Conservation (phyloP, 164 flowering plant genomes). For the Echeveria elegans region DNA sequence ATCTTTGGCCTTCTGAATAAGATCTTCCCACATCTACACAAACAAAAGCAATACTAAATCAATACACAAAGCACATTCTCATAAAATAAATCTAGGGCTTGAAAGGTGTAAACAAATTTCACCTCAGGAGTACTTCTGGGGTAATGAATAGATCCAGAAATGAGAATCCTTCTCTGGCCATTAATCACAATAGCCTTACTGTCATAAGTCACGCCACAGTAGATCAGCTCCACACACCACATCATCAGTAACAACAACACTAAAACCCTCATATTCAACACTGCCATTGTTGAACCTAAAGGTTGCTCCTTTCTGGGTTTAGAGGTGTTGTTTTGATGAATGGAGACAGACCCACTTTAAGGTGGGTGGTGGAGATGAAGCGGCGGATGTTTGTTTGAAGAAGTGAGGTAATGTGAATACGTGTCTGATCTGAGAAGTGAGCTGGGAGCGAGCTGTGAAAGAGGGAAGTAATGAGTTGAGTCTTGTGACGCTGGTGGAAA, state of each 20-base stretch:
- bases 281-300: background rate
- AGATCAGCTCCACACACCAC: conserved; percentile 14
- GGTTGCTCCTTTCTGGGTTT: background rate
- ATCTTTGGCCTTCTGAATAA: conserved; percentile 63
- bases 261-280: background rate
- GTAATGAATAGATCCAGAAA: conserved; percentile 61
- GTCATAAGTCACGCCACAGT: conserved; percentile 45
- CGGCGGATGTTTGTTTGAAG: background rate
- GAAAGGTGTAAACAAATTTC: background rate
- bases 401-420: background rate
- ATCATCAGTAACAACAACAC: background rate
- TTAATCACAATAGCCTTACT: conserved; percentile 43
- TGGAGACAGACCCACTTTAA: background rate
- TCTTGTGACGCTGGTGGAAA: background rate
- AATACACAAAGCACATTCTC: conserved; percentile 4
- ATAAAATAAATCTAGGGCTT: background rate
- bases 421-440: conserved; percentile 2
- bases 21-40: conserved; percentile 80
- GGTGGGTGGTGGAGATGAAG: background rate
- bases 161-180: conserved; percentile 43
- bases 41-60: background rate
- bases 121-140: conserved; percentile 69
- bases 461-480: no score
- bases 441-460: background rate
- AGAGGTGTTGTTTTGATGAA: background rate